These are phyloP conservation scores for Cryptococcus sp. DNA, from an alignment of 1,284 basidiomycete genomes.

Conservation along the genomic window DNA sequence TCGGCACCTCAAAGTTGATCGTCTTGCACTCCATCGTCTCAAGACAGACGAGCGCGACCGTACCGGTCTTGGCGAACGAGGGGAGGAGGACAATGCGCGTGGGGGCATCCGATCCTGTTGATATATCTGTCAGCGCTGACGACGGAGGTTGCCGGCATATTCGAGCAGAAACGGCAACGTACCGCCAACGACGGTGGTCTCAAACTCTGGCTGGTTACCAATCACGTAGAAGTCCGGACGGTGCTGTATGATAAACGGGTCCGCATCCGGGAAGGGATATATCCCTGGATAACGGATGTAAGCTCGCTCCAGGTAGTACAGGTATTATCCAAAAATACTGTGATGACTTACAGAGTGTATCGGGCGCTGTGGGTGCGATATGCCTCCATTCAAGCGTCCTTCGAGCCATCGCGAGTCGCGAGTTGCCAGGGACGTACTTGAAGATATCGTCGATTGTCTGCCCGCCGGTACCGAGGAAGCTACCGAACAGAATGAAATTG, in stretches of 20 bases:
- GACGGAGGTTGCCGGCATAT: background rate
- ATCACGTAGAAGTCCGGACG: slow-evolving; percentile 87
- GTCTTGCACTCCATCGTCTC: slow-evolving; percentile 56
- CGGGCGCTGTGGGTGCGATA: slow-evolving; percentile 94
- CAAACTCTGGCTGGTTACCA: slow-evolving; percentile 85
- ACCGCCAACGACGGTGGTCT: slow-evolving; percentile 63
- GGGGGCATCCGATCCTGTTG: slow-evolving; percentile 38
- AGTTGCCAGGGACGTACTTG: slow-evolving; percentile 63
- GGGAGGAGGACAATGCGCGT: slow-evolving; percentile 79
- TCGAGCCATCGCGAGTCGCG: slow-evolving; percentile 68
- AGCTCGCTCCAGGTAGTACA: background rate
- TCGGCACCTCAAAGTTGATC: slow-evolving; percentile 47
- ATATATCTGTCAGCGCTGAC: background rate
- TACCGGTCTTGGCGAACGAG: slow-evolving; percentile 65
- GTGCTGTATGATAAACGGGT: slow-evolving; percentile 83
- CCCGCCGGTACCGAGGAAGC: slow-evolving; percentile 77
- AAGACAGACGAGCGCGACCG: slow-evolving; percentile 63
- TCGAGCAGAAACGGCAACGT: slow-evolving; percentile 14
- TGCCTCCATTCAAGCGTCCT: slow-evolving; percentile 89
- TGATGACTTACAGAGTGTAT: slow-evolving; percentile 70
- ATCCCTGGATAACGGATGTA: slow-evolving; percentile 59
- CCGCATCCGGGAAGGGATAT: slow-evolving; percentile 82
- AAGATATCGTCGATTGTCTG: slow-evolving; percentile 93
- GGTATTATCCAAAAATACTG: too few species aligned
- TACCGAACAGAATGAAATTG: slow-evolving; percentile 39